Percentiles rank a stretch among this genome's conserved stretches.
These are phyloP conservation scores for Phellinidium pouzarii DNA, from an alignment of 1,284 basidiomycete species.

Conservation along the genomic window DNA sequence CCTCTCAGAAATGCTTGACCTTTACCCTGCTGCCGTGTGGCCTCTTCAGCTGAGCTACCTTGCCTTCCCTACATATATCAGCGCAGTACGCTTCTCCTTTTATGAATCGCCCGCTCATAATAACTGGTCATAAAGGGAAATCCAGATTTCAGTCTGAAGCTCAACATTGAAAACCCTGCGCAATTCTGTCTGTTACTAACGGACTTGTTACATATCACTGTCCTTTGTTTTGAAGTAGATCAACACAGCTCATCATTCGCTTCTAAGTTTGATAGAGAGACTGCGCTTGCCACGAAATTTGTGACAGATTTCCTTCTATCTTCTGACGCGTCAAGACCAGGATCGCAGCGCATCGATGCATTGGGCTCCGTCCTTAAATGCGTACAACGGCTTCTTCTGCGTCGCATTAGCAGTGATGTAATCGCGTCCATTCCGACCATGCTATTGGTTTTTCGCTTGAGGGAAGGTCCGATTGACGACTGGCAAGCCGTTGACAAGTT, in stretches of 20 bases:
- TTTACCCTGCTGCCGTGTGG: not conserved
- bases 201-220: not conserved
- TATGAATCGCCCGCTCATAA: not conserved
- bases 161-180: not conserved
- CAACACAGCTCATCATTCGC: not conserved
- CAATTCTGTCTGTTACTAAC: not conserved
- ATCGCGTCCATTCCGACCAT: conserved; percentile 8
- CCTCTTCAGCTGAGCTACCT: not conserved
- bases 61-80: not conserved
- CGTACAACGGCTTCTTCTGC: not conserved
- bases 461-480: conserved; percentile 9
- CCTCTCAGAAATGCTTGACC: conserved; percentile 1
- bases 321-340: not conserved
- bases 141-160: not conserved
- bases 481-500: conserved; percentile 9
- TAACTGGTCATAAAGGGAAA: not conserved
- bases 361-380: conserved; percentile 1
- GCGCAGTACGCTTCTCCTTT: not conserved
- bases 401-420: not conserved
- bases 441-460: conserved; percentile 12
- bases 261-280: not conserved
- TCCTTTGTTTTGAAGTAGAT: conserved; percentile 2
- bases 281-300: not conserved
- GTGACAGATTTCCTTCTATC: conserved; percentile 3
- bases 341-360: not conserved